Evolutionary conservation across 495 filamentous ascomycete species (phyloP), one percentile per base, ranked within the genome.

Genomic region (Lichenothelia convexa): DNA sequence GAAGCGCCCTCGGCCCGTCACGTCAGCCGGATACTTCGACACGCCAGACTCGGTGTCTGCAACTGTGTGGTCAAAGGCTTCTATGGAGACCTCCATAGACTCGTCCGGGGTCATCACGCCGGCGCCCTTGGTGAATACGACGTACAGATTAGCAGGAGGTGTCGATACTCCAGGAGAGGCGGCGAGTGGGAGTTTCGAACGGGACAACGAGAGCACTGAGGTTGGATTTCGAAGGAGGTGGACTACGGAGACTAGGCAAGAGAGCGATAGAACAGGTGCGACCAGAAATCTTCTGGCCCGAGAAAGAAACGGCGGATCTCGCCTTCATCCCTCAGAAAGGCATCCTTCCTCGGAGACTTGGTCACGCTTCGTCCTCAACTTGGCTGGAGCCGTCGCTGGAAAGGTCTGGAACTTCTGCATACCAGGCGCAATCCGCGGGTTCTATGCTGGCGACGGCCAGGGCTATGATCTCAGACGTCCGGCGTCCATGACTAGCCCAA

Each of bases 321-420:
- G 15, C 24, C 24, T 11, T 29, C 24, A 29, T 29, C 24, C 9
- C 24, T 13, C 9, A 29, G 15, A 9, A 13, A 13, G 9, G 24
- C 24, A 29, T 9, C 9, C 24, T 11, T 11, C 24, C 9, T 11
- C 9, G 15, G 15, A 8, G 36, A 34, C 35, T 45, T 63, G 62
- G 61, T 61, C 59, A 12, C 63, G 48, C 29, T 56, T 57, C 3
- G 62, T 68, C 18, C 58, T 70, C 30, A 61, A 62, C 21, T 68
- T 79, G 18, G 73, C 83, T 5, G 54, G 50, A 0, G 51, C 47
- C 3, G 52, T 63, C 8, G 63, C 60, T 1, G 80, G 80, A 5
- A 86, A 75, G 51, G 72, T 89, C 6, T 80, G 79, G 62, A 68
- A 84, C 47, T 83, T 91, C 41, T 89, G 83, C 63, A 78, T 64